Evolutionary conservation across 2,329 filamentous ascomycete species (phyloP), one percentile per base, ranked within the genome.

Genomic region (Blastomyces gilchristii): DNA sequence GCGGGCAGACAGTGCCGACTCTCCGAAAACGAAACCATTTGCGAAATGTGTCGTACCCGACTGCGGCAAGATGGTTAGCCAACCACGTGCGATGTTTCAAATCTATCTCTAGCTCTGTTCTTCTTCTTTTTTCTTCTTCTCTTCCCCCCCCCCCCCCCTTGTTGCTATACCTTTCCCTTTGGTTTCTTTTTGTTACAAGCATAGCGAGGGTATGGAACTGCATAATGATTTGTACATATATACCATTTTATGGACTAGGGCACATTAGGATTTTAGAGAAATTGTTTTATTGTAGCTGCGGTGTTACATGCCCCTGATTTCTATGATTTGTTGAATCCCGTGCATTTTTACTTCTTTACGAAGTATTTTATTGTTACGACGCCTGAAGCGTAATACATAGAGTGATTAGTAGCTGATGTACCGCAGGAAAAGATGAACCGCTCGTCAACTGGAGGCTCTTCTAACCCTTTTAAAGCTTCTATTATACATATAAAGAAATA

Each of bases 41-140:
- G 71, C 75, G 1, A 76, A 73, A 63, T 81, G 79, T 68, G 74
- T 75, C 59, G 77, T 79, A 6, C 68, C 70, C 16, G 75, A 71
- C 45, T 81, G 79, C 63, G 74, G 71, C 18, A 77, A 75, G 66
- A 66, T 68, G 25, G 71, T 80, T 41, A 75, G 73, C 62, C 66
- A 70, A 43, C 74, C 74, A 3, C 74, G 68, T 39, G 69, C 75
- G 9, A 78, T 81, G 76, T 73, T 80, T 54, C 79, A 80, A 64
- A 69, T 81, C 25, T 81, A 78, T 65, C 68, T 81, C n/a, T 81
- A 69, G 75, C 53, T 60, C 63, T 64, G 62, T 53, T 2, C 43
- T 8, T 60, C 47, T 63, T 58, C 62, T 18, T 60, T 37, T 63
- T 37, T 50, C 52, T 58, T 60, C 62, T 63, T 62, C n/a, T 22